Base-by-base conservation (phyloP, 2,329 filamentous ascomycete species). In the Trichoderma sp. region DNA sequence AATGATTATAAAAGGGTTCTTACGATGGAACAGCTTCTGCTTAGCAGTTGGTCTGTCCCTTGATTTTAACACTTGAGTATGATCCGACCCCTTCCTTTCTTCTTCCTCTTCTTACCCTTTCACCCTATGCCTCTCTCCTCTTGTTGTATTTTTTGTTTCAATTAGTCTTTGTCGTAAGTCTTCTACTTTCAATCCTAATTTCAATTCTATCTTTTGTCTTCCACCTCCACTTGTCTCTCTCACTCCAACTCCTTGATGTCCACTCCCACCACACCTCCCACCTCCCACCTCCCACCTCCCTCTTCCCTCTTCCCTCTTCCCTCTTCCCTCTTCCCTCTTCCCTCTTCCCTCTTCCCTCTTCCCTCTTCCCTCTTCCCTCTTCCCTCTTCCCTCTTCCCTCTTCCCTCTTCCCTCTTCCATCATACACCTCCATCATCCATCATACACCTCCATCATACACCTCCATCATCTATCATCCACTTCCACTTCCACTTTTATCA, bases 1-100 rank as follows among this genome's bases (percentile, higher is more conserved):
- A 37, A 52, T 67, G 64, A 67, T 67, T 58, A 42, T n/a, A 34
- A 57, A 37, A 57, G 53, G 53, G 29, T 25, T 52, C 59, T 53
- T 22, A 50, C 22, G 12, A 50, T n/a, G n/a, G 42, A 45, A n/a
- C 42, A 45, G 2, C 42, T 48, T 19, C 42, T 48, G 42, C 3
- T 48, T 10, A 22, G 42, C 42, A 48, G 42, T 13, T 10, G 34
- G 34, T 5, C 34, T 42, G 39, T 42, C 15, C 39, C 15, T 7
- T 42, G 39, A 42, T 4, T 8, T 15, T 42, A 42, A 42, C 39
- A 58, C 34, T 27, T 35, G n/a, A 57, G 54, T 58, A 39, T 58
- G 56, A 58, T 39, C 56, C 56, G 29, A 53, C 32, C n/a, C 17
- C n/a, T 58, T 29, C 2, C 19, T 42, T n/a, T 15, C 22, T 27